A percentile compares a stretch with the other conserved stretches of the same genome.
Conservation (phyloP, 2,329 filamentous ascomycete genomes). For the Metarhizium album region DNA sequence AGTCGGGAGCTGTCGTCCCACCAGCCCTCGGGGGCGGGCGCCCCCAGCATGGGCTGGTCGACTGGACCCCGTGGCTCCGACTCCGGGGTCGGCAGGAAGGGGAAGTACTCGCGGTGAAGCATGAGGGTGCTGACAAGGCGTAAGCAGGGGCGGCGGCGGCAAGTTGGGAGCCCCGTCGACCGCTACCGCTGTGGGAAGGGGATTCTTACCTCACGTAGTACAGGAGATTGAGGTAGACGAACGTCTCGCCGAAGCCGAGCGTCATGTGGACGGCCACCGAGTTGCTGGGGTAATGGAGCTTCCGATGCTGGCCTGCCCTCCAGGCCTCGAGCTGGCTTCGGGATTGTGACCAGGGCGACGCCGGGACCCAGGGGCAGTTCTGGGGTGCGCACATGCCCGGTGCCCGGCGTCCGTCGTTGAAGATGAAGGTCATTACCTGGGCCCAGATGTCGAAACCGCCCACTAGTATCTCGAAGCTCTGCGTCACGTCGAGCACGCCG, state of each 20-base stretch:
- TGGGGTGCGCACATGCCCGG: slow-evolving; percentile 26
- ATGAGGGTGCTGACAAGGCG: slow-evolving; percentile 23
- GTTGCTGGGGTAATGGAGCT: slow-evolving; percentile 25
- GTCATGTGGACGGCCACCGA: slow-evolving; percentile 28
- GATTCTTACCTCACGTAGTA: slow-evolving; percentile 29
- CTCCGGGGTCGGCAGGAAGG: slow-evolving; percentile 28
- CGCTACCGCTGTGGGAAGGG: background rate
- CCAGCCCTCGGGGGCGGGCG: slow-evolving; percentile 25
- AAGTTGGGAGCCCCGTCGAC: background rate
- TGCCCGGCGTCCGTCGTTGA: slow-evolving; percentile 30
- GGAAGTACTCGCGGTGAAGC: slow-evolving; percentile 32
- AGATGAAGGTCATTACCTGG: slow-evolving; percentile 28
- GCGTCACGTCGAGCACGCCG: slow-evolving; percentile 15
- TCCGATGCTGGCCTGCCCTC: slow-evolving; percentile 23
- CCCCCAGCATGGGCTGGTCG: slow-evolving; percentile 28
- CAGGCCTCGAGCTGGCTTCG: slow-evolving; percentile 21
- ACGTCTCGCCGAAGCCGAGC: slow-evolving; percentile 28
- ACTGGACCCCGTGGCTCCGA: slow-evolving; percentile 26
- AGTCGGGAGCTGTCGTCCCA: slow-evolving; percentile 28
- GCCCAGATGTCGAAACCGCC: slow-evolving; percentile 34
- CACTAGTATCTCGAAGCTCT: slow-evolving; percentile 25
- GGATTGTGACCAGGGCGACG: slow-evolving; percentile 23
- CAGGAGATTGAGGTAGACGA: slow-evolving; percentile 31
- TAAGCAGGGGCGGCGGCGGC: too few relatives aligned
- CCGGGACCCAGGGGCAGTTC: slow-evolving; percentile 29